Conservation (phyloP, 1,284 basidiomycete genomes). For the Tilletia caries region DNA sequence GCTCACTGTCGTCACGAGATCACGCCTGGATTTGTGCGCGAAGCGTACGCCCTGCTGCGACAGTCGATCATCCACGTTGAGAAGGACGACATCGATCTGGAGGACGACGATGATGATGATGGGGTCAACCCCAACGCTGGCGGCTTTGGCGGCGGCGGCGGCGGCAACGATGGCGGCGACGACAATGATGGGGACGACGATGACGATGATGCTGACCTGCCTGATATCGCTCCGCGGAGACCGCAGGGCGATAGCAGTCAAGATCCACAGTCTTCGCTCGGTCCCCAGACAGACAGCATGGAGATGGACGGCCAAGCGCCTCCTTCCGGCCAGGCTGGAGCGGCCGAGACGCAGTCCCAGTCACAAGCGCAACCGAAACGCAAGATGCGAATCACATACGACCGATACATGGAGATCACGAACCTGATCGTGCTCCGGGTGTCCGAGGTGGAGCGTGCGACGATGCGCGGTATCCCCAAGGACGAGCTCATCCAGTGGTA, state of each 20-base stretch:
- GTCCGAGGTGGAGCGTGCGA: slow-evolving; percentile 71
- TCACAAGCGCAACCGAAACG: background rate
- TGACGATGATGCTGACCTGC: slow-evolving; percentile 6
- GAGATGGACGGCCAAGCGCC: background rate
- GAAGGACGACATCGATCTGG: slow-evolving; percentile 96
- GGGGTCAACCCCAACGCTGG: slow-evolving; percentile 17
- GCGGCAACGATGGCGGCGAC: background rate
- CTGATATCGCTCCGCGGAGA: background rate
- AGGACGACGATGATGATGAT: slow-evolving; percentile 72
- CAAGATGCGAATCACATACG: slow-evolving; percentile 50
- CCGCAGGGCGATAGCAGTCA: background rate
- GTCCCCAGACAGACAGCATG: background rate
- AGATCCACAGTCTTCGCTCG: background rate
- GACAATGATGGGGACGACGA: slow-evolving; percentile 14
- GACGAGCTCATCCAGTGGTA: slow-evolving; percentile 91
- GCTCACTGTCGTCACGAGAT: slow-evolving; percentile 85
- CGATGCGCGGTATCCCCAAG: slow-evolving; percentile 70
- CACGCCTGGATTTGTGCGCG: slow-evolving; percentile 80
- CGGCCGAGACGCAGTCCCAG: background rate
- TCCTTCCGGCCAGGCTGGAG: background rate
- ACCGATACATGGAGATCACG: slow-evolving; percentile 87
- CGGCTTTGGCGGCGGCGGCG: slow-evolving; percentile 8
- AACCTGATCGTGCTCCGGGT: slow-evolving; percentile 82
- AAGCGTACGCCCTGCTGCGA: slow-evolving; percentile 86
- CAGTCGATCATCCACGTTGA: slow-evolving; percentile 99